Base-by-base conservation (phyloP, 2,329 filamentous ascomycete species). In the Aspergillus pseudoviridinutans region DNA sequence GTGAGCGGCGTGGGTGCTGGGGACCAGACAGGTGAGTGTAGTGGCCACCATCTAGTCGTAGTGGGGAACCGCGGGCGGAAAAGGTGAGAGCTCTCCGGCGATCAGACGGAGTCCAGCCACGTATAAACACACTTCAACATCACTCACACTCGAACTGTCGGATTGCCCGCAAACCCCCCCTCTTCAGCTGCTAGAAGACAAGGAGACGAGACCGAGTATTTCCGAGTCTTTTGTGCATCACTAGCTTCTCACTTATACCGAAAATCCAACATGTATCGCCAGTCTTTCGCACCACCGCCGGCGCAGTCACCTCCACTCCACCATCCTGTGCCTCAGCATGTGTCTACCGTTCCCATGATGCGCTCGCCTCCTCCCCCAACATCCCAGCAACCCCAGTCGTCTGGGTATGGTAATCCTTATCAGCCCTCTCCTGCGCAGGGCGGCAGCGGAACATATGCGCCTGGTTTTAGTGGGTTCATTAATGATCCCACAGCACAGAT, bases 241-340 rank as follows among this genome's bases (percentile, higher is more conserved):
- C 49, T 61, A 58, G 52, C 61, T 42, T 54, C 55, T 46, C 22
- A 24, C 27, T 49, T 46, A 46, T 46, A 24, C 10, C 24, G 3
- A 38, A 58, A 53, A 60, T 27, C 50, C 63, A 68, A 42, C 60
- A 97, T 97, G 93, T 93, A 97, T 79, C 89, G 92, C 74, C 83
- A 88, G 72, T 82, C 86, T 55, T 96, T 94, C 79, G 86, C 86
- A 75, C 90, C 92, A 71, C 81, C 84, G 64, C 85, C 85, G 29
- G 85, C 86, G 59, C 85, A 87, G 67, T 96, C 92, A 72, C 93
- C 92, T 73, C 92, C 93, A 64, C 87, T 97, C 67, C 94, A 97
- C 77, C 94, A 97, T 74, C 94, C 94, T 58, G 92, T 97, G 58
- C 94, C 94, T 61, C 94, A 99, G 77, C 94, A 99, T 82, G 93